phyloP scores from a whole-genome alignment of 371 early-diverging fungal genomes.

The Syncephalastrum monosporum region DNA sequence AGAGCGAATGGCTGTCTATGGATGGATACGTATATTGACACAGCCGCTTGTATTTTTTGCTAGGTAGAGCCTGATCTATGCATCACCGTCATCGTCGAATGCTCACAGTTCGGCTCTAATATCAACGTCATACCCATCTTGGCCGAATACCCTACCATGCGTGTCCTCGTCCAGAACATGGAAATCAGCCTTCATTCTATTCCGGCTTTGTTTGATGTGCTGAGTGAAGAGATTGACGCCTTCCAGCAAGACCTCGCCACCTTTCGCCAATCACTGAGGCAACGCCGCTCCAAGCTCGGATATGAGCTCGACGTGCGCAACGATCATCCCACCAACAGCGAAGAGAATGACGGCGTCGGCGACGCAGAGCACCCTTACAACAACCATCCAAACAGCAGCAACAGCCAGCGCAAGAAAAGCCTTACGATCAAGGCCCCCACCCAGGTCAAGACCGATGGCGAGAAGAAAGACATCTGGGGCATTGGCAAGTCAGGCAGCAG shows the following conservation, averaged over 20 bases:
- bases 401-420: neutral
- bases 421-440: slow-evolving; percentile 7
- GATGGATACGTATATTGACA: neutral
- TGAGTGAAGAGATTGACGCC: slow-evolving; percentile 50
- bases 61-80: slow-evolving; percentile 63
- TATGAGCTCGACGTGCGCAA: slow-evolving; percentile 56
- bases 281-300: slow-evolving; percentile 38
- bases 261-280: slow-evolving; percentile 49
- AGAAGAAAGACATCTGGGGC: slow-evolving; percentile 56
- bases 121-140: slow-evolving; percentile 55
- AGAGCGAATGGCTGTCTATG: neutral
- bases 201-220: slow-evolving; percentile 32
- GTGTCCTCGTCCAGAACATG: slow-evolving; percentile 67
- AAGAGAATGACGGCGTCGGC: slow-evolving; percentile 14
- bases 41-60: neutral
- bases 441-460: slow-evolving; percentile 1
- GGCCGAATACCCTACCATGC: slow-evolving; percentile 62
- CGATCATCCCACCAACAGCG: slow-evolving; percentile 29
- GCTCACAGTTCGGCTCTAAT: slow-evolving; percentile 66
- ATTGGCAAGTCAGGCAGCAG: slow-evolving; percentile 59
- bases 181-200: slow-evolving; percentile 31
- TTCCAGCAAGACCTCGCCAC: slow-evolving; percentile 62
- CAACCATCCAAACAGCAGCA: neutral
- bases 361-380: slow-evolving; percentile 2
- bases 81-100: slow-evolving; percentile 77